Evolutionary conservation across 176 grass and related monocot species (phyloP).

Genomic region (Carex littledalei): DNA sequence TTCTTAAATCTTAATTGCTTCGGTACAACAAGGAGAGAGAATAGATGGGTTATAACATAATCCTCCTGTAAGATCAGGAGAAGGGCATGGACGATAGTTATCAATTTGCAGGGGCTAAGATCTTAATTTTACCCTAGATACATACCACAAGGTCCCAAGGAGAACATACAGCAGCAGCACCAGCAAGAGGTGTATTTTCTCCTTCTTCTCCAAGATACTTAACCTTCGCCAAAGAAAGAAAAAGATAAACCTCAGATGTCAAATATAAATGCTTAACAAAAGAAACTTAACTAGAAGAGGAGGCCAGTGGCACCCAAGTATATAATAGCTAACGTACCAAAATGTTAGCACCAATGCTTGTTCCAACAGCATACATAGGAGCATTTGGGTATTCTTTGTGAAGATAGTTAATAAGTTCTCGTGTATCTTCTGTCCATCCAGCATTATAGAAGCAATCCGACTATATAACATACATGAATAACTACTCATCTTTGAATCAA

Average conservation of each 20-base stretch:
- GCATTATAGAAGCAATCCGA: constrained; percentile 94
- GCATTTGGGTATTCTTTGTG: constrained; percentile 59
- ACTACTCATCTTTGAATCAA: not conserved
- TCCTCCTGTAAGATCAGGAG: not conserved
- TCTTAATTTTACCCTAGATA: constrained; percentile 12
- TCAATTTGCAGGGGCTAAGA: not conserved
- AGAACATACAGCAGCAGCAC: constrained; percentile 83
- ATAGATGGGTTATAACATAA: not conserved
- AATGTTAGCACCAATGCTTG: constrained; percentile 97
- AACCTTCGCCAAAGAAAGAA: constrained; percentile 39
- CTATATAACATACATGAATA: constrained; percentile 32
- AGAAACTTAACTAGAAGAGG: not conserved
- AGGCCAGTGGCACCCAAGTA: not conserved
- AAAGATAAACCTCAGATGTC: constrained; percentile 28
- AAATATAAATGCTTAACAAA: constrained; percentile 1
- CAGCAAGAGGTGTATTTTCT: constrained; percentile 76
- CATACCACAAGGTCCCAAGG: constrained; percentile 98
- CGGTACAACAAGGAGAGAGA: not conserved
- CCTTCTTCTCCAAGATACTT: constrained; percentile 99
- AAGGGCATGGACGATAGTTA: not conserved
- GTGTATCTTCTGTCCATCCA: constrained; percentile 89
- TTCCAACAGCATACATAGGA: constrained; percentile 82
- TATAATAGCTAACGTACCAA: constrained; percentile 43
- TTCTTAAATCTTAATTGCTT: not conserved
- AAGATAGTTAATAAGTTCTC: constrained; percentile 79